Base-by-base conservation (phyloP, 495 filamentous ascomycete species). In the Penicillium paxilli region DNA sequence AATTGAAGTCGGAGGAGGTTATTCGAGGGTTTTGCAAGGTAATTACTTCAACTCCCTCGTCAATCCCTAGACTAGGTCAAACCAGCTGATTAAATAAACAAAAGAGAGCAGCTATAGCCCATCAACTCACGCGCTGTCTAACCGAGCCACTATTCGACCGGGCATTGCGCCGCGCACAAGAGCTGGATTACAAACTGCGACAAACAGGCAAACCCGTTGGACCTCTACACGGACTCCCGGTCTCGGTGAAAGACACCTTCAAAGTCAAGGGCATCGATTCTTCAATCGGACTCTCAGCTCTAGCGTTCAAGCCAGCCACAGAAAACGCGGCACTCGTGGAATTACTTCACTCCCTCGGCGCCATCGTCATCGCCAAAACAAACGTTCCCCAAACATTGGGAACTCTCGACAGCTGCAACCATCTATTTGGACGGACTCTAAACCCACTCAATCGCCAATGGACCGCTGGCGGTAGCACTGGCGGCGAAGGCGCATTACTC, bases 191-290 rank as follows among this genome's bases (percentile, higher is more conserved):
- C 19, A 76, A 80, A 54, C 67, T 84, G 40, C 55, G 64, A 6
- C 63, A 67, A 28, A 80, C 77, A 20, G 76, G 79, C 8, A 71
- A 67, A 23, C 70, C 75, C 0, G 42, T 84, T 25, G 87, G 87
- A 2, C 82, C 84, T 0, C 70, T 91, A 0, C 86, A 90, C 58
- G 87, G 87, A 9, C 76, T 91, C 0, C 87, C 87, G 3, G 73
- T 90, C 17, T 78, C 74, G 7, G 56, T 88, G 20, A 88, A 90
- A 58, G 87, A 90, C 56, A 76, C 78, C 22, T 89, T 90, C 71
- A 74, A 84, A 47, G 62, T 90, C 21, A 68, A 77, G 52, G 83
- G 80, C 22, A 65, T 79, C 10, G 80, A 87, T 54, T 69, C 82
- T 2, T 80, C 77, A 10, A 75, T 83, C n/a, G 85, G 83, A n/a